Percentiles rank a stretch among this genome's conserved stretches.
These are phyloP conservation scores for Penicillium sp. DNA, from an alignment of 2,329 filamentous ascomycete genomes.

Conservation along the genomic window DNA sequence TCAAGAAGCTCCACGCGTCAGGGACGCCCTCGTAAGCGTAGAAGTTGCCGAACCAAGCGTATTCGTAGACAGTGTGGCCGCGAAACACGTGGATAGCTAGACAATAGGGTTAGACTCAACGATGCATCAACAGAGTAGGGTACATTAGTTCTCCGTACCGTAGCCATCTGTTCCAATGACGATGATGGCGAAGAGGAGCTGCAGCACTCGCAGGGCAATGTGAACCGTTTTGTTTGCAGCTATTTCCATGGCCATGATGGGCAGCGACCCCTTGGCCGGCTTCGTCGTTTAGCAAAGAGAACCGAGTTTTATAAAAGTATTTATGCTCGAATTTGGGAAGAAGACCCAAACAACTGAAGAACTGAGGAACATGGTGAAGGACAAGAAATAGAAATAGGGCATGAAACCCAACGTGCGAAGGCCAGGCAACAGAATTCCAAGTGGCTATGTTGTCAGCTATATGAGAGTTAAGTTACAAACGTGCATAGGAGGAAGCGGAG, in stretches of 20 bases:
- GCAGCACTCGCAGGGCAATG: slow-evolving; percentile 2
- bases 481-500: no score
- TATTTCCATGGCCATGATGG: neutral
- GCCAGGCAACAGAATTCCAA: no score
- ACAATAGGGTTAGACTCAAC: slow-evolving; percentile 6
- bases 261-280: no score
- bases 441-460: no score
- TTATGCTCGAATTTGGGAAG: no score
- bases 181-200: slow-evolving; percentile 13
- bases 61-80: slow-evolving; percentile 11
- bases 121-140: neutral
- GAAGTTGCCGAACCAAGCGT: slow-evolving; percentile 5
- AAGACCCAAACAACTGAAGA: no score
- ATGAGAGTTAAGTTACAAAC: no score
- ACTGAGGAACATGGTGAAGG: no score
- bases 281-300: no score
- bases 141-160: slow-evolving; percentile 8
- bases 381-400: no score
- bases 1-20: slow-evolving; percentile 13
- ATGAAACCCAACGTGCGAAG: no score
- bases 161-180: slow-evolving; percentile 12
- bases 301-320: no score
- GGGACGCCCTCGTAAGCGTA: slow-evolving; percentile 8
- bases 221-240: neutral
- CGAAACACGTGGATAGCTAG: slow-evolving; percentile 14